Evolutionary conservation across 2,329 filamentous ascomycete species (phyloP), one percentile per base, ranked within the genome.

Genomic region (Sclerotinia subarctica): DNA sequence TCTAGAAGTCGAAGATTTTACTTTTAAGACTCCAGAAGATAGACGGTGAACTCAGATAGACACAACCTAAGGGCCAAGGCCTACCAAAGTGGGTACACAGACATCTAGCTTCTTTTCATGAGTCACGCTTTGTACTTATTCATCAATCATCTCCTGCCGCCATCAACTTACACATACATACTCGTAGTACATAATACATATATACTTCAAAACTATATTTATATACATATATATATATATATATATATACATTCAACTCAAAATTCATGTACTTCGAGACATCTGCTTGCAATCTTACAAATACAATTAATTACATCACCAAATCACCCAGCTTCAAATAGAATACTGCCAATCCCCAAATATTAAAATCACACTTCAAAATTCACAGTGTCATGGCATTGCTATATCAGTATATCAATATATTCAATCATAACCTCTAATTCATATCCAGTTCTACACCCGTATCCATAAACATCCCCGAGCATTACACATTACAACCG

Each of bases 401-500:
- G 3, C 21, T 17, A 1, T 19, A 32, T 15, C 38, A 42, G 11
- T 19, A 3, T 17, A 32, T 24, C 44, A 38, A 38, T 11, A 51
- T 38, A 13, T 38, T 26, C 44, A 24, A 38, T 62, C 44, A 17
- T 51, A 49, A 49, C 19, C 7, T 51, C 13, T 62, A 62, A 3
- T 49, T 51, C 17, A 13, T 49, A 24, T 49, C 21, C 53, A 32
- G 19, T 21, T 32, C 42, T 26, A 24, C 47, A 24, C 21, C 19
- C 13, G 56, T 44, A 64, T 46, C 52, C 15, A 54, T 56, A 46
- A 24, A 65, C 17, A 32, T 19, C 32, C 46, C 58, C 21, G 7
- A 38, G 15, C 13, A 62, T 62, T 62, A 62, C 26, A 62, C 29
- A 62, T 62, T 62, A 62, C 46, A 51, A 21, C 46, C 47, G 11